These are phyloP conservation scores for Papilionanthe hybrid DNA, from an alignment of 116 monocot species.

Conservation along the genomic window DNA sequence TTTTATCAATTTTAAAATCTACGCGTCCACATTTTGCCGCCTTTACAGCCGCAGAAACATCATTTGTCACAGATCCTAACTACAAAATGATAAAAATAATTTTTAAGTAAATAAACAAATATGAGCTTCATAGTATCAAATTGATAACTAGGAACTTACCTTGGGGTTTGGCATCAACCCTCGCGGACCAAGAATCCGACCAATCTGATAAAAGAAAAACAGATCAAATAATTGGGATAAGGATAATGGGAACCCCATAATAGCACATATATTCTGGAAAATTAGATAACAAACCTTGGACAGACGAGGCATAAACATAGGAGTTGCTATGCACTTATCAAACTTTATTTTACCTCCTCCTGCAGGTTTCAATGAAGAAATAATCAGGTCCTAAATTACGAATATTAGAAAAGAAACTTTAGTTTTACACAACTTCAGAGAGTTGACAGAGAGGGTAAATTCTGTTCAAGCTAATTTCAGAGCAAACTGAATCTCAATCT, in stretches of 20 bases:
- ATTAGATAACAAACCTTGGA: slow-evolving; percentile 53
- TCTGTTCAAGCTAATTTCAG: too few relatives aligned
- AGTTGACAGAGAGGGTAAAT: too few relatives aligned
- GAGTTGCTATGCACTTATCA: slow-evolving; percentile 94
- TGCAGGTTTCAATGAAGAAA: slow-evolving; percentile 21
- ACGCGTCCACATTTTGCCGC: slow-evolving; percentile 83
- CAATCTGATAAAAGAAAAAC: slow-evolving; percentile 49
- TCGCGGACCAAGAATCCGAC: slow-evolving; percentile 93
- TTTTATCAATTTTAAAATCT: slow-evolving; percentile 96
- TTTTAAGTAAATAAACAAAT: slow-evolving; percentile 1
- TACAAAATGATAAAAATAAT: slow-evolving; percentile 22
- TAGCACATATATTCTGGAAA: not conserved
- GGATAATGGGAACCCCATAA: not conserved
- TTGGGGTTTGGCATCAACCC: slow-evolving; percentile 99
- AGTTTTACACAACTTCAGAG: too few relatives aligned
- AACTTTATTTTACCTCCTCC: slow-evolving; percentile 89
- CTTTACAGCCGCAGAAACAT: slow-evolving; percentile 78
- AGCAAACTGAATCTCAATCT: too few relatives aligned
- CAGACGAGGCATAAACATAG: slow-evolving; percentile 81
- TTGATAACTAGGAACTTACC: slow-evolving; percentile 35
- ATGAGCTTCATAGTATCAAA: too few relatives aligned
- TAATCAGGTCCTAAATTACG: not conserved
- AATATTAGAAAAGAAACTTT: too few relatives aligned
- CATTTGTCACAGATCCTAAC: slow-evolving; percentile 91
- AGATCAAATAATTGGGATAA: not conserved